Percentiles rank a stretch among this genome's conserved stretches.
These are phyloP conservation scores for Phytopythium oedochilum DNA, from an alignment of 352 stramenopile species.

Conservation along the genomic window DNA sequence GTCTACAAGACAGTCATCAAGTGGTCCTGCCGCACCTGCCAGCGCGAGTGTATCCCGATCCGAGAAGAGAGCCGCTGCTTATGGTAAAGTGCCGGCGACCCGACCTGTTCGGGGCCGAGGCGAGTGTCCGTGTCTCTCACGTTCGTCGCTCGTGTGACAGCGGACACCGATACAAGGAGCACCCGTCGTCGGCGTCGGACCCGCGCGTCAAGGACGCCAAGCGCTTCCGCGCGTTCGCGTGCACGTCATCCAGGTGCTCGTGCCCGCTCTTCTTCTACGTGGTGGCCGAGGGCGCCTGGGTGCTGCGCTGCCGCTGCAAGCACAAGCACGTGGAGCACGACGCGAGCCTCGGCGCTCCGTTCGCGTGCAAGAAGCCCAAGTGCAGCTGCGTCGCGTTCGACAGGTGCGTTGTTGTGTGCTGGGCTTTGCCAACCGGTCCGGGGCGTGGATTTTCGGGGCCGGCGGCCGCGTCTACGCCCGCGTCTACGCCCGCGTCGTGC, in stretches of 20 bases:
- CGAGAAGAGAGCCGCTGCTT: slow-evolving; percentile 74
- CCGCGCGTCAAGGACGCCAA: slow-evolving; percentile 27
- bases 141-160: slow-evolving; percentile 14
- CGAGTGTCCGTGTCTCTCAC: too few species aligned
- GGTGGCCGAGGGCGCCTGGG: slow-evolving; percentile 75
- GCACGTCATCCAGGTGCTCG: slow-evolving; percentile 44
- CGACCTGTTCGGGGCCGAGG: too few species aligned
- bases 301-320: slow-evolving; percentile 77
- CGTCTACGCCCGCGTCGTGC: background rate
- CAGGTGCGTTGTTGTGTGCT: too few species aligned
- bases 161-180: slow-evolving; percentile 75
- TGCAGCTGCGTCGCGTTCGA: slow-evolving; percentile 62
- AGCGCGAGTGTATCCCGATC: slow-evolving; percentile 73
- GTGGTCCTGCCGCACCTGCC: slow-evolving; percentile 53
- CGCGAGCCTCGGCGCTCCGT: slow-evolving; percentile 20
- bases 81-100: slow-evolving; percentile 23
- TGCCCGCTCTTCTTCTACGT: slow-evolving; percentile 73
- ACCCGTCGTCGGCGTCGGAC: slow-evolving; percentile 31
- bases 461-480: background rate
- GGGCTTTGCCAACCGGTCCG: too few species aligned
- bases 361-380: slow-evolving; percentile 45
- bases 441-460: background rate
- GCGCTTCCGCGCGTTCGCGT: slow-evolving; percentile 43
- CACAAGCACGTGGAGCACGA: slow-evolving; percentile 79
- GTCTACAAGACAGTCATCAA: slow-evolving; percentile 46